Evolutionary conservation across 768 basidiomycete genomes (phyloP).

Genomic region (Termitomyces sp.): DNA sequence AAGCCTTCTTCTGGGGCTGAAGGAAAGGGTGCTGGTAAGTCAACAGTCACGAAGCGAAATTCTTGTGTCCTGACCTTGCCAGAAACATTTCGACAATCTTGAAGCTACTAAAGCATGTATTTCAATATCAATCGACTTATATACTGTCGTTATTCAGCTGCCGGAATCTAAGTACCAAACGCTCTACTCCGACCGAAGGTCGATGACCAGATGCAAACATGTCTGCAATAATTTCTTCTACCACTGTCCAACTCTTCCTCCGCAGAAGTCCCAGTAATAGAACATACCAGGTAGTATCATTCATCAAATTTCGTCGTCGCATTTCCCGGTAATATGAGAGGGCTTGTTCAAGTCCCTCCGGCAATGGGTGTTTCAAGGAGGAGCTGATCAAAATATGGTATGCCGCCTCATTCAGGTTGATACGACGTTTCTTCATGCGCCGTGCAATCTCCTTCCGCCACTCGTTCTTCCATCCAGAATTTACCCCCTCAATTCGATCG

Average conservation of each 20-base stretch:
- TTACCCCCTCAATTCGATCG: slow-evolving; percentile 53
- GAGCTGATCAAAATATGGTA: slow-evolving; percentile 79
- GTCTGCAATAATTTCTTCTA: slow-evolving; percentile 54
- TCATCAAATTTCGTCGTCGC: slow-evolving; percentile 40
- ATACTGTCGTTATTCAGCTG: slow-evolving; percentile 1
- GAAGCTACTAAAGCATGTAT: background rate
- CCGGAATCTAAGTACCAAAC: slow-evolving; percentile 48
- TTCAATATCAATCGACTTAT: background rate
- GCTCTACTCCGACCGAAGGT: slow-evolving; percentile 40
- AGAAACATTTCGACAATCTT: background rate
- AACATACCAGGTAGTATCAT: slow-evolving; percentile 74
- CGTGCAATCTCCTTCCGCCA: slow-evolving; percentile 47
- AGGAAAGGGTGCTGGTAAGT: slow-evolving; percentile 1
- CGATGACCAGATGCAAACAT: slow-evolving; percentile 47
- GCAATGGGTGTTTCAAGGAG: slow-evolving; percentile 48
- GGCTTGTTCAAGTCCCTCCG: slow-evolving; percentile 51
- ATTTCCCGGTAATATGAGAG: slow-evolving; percentile 62
- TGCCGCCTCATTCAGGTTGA: slow-evolving; percentile 56
- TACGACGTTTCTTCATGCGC: slow-evolving; percentile 53
- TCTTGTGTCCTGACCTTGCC: background rate
- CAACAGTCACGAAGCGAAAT: background rate
- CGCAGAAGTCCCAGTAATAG: slow-evolving; percentile 60
- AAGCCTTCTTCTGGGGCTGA: slow-evolving; percentile 58
- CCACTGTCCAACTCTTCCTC: slow-evolving; percentile 58
- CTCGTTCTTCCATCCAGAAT: slow-evolving; percentile 38